These are phyloP conservation scores for Myriangium duriaei DNA, from an alignment of 2,329 filamentous ascomycete species.

Conservation along the genomic window DNA sequence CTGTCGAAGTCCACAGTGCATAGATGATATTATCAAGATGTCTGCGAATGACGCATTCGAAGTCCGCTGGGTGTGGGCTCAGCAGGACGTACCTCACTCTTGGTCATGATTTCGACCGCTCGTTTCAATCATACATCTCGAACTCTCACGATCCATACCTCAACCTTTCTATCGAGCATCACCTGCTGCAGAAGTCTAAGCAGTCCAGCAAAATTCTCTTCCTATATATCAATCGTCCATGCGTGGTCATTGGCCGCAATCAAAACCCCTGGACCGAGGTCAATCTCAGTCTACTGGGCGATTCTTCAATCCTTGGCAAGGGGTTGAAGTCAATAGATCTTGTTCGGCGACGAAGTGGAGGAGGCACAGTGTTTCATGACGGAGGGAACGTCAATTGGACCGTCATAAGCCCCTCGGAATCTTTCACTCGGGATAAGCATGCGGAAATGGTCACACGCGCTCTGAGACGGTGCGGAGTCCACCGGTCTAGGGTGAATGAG, in stretches of 20 bases:
- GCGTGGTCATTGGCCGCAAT: constrained; percentile 85
- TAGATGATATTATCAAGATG: not conserved
- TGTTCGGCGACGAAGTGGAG: constrained; percentile 75
- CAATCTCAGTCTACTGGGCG: constrained; percentile 55
- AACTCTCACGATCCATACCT: constrained; percentile 60
- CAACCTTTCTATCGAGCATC: constrained; percentile 90
- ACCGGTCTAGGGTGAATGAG: constrained; percentile 63
- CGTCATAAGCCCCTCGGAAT: constrained; percentile 66
- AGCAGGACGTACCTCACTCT: not conserved
- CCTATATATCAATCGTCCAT: constrained; percentile 77
- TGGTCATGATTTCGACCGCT: constrained; percentile 9
- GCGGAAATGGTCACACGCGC: constrained; percentile 89
- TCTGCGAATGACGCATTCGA: not conserved
- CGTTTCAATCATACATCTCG: constrained; percentile 35
- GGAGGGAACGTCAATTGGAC: constrained; percentile 88
- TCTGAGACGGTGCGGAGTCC: constrained; percentile 47
- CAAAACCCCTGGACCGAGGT: constrained; percentile 96
- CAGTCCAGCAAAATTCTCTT: constrained; percentile 67
- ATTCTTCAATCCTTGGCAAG: not conserved
- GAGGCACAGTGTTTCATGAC: constrained; percentile 91
- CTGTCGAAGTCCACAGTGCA: not conserved
- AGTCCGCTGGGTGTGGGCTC: not conserved
- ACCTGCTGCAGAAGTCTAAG: constrained; percentile 63
- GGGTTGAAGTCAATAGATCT: constrained; percentile 40
- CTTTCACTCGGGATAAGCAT: constrained; percentile 75